Evolutionary conservation across 352 stramenopile species (phyloP).

Genomic region (Phytophthora litchii): DNA sequence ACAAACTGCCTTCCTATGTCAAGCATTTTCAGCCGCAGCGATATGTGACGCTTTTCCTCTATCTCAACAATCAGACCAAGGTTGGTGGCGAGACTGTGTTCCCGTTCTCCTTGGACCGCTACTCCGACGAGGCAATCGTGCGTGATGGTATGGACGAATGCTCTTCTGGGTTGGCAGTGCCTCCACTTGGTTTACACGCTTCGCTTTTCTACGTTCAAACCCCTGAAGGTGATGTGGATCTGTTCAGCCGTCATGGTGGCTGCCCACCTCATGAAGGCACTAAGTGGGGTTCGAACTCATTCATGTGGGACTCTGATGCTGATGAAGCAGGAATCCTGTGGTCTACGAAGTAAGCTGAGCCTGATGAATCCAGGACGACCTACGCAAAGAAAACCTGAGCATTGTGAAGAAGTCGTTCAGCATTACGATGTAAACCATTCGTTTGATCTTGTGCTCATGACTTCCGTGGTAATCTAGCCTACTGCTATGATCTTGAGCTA

Average conservation of each 20-base stretch:
- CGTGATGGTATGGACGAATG: conserved; percentile 82
- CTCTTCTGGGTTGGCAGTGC: conserved; percentile 74
- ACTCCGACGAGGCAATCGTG: conserved; percentile 70
- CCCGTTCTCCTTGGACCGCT: conserved; percentile 80
- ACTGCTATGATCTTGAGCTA: conserved; percentile 6
- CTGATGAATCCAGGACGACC: too few relatives aligned
- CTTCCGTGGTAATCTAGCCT: background rate
- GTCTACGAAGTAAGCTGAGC: conserved; percentile 68
- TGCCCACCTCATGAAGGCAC: conserved; percentile 81
- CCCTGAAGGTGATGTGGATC: conserved; percentile 69
- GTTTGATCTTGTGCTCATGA: too few relatives aligned
- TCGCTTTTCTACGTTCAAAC: conserved; percentile 88
- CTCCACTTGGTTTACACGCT: conserved; percentile 68
- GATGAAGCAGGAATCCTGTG: conserved; percentile 78
- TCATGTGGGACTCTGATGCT: conserved; percentile 87
- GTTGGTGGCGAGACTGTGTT: conserved; percentile 98
- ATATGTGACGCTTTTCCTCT: conserved; percentile 96
- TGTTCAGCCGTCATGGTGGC: conserved; percentile 76
- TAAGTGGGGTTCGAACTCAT: conserved; percentile 86
- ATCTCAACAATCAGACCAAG: conserved; percentile 95
- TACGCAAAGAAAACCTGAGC: too few relatives aligned
- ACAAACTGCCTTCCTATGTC: conserved; percentile 64
- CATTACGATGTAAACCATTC: too few relatives aligned
- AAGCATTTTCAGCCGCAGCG: conserved; percentile 92
- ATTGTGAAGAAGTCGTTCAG: too few relatives aligned